These are phyloP conservation scores for Cryptococcus amylolentus DNA, from an alignment of 1,284 basidiomycete species.

Conservation along the genomic window DNA sequence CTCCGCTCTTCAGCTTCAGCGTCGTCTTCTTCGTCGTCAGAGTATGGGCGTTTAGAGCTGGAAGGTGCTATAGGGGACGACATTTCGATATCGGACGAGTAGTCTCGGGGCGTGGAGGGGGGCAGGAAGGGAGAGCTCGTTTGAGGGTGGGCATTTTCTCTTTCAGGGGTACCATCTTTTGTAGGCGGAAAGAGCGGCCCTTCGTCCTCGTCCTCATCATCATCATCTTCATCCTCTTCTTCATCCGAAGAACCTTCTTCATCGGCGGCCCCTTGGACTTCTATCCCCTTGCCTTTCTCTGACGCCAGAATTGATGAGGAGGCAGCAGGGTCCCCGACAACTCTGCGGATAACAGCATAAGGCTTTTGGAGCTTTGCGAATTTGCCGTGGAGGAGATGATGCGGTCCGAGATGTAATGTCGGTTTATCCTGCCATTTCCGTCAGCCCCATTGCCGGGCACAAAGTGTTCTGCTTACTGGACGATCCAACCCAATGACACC, in stretches of 20 bases:
- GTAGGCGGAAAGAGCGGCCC: slow-evolving; percentile 1
- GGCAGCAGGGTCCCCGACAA: slow-evolving; percentile 5
- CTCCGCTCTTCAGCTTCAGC: slow-evolving; percentile 2
- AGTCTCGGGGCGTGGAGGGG: slow-evolving; percentile 31
- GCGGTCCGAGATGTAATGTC: slow-evolving; percentile 69
- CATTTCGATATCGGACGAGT: slow-evolving; percentile 44
- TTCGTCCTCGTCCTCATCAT: slow-evolving; percentile 4
- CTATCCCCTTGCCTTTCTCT: slow-evolving; percentile 7
- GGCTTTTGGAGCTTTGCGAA: slow-evolving; percentile 71
- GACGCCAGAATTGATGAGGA: neutral
- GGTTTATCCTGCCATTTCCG: slow-evolving; percentile 62
- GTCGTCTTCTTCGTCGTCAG: slow-evolving; percentile 18
- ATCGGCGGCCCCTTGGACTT: slow-evolving; percentile 13
- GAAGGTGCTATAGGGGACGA: slow-evolving; percentile 10
- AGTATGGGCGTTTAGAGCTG: slow-evolving; percentile 18
- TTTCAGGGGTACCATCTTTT: slow-evolving; percentile 5
- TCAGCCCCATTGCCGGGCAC: neutral
- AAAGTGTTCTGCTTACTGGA: slow-evolving; percentile 32
- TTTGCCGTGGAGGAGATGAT: slow-evolving; percentile 85
- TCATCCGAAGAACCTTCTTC: slow-evolving; percentile 19
- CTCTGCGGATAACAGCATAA: slow-evolving; percentile 58
- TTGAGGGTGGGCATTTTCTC: slow-evolving; percentile 27
- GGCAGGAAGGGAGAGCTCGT: slow-evolving; percentile 18
- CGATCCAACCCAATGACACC: slow-evolving; percentile 46
- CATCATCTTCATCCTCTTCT: slow-evolving; percentile 11